Conservation (phyloP, 495 filamentous ascomycete species). For the Cercophora scortea region DNA sequence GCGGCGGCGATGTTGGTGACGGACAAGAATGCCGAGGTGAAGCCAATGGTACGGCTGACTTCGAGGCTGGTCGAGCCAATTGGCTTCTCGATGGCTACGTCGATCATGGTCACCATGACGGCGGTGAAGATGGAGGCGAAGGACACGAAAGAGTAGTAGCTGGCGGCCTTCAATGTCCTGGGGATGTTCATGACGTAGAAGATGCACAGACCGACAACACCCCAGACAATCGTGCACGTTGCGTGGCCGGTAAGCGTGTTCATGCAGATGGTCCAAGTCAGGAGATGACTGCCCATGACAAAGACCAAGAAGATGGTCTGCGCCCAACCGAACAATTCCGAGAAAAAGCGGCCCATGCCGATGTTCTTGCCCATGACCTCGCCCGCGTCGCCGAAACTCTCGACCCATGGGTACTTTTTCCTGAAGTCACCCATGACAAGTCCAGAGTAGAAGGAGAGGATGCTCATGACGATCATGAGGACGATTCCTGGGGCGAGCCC, state of each 20-base stretch:
- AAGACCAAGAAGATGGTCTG: conserved; percentile 13
- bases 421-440: conserved; percentile 16
- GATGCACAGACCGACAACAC: conserved; percentile 10
- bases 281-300: conserved; percentile 15
- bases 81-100: conserved; percentile 14
- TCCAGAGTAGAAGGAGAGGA: conserved; percentile 8
- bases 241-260: conserved; percentile 12
- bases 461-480: conserved; percentile 7
- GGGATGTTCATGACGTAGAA: conserved; percentile 12
- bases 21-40: conserved; percentile 9
- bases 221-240: conserved; percentile 14
- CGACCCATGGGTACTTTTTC: conserved; percentile 6
- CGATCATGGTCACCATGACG: conserved; percentile 16
- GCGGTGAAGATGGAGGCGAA: conserved; percentile 15
- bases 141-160: conserved; percentile 14
- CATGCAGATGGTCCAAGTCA: conserved; percentile 15
- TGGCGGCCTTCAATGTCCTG: conserved; percentile 6
- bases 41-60: conserved; percentile 3
- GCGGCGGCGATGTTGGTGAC: conserved; percentile 14
- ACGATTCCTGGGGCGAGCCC: conserved; percentile 9
- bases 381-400: conserved; percentile 13
- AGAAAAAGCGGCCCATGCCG: conserved; percentile 11
- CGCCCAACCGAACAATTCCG: conserved; percentile 13
- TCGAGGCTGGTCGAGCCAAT: conserved; percentile 8
- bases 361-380: conserved; percentile 11